A percentile compares a stretch with the other conserved stretches of the same genome.
phyloP scores from a whole-genome alignment of 2,329 filamentous ascomycete genomes.

The Trichophyton schoenleinii region DNA sequence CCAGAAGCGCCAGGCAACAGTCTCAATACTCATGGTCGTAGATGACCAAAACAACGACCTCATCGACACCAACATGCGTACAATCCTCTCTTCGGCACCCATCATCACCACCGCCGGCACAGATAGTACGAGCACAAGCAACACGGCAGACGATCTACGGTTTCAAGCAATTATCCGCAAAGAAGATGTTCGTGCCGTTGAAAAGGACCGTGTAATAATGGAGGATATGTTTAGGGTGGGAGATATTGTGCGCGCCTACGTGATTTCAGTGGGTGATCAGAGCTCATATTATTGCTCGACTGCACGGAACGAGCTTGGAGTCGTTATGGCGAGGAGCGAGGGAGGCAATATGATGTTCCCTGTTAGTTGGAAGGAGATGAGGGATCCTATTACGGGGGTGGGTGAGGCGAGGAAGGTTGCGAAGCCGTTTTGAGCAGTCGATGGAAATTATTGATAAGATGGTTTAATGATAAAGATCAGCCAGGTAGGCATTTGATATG shows the following conservation, averaged over 20 bases:
- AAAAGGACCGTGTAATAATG: slow-evolving; percentile 89
- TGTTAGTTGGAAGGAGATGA: slow-evolving; percentile 89
- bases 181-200: slow-evolving; percentile 86
- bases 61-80: slow-evolving; percentile 20
- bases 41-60: slow-evolving; percentile 28
- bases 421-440: slow-evolving; percentile 59
- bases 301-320: slow-evolving; percentile 78
- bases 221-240: slow-evolving; percentile 85
- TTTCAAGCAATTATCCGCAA: slow-evolving; percentile 76
- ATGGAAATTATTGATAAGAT: neutral
- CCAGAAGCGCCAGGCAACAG: slow-evolving; percentile 69
- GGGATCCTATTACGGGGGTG: slow-evolving; percentile 63
- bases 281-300: slow-evolving; percentile 92
- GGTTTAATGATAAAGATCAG: no score
- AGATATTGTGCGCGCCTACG: slow-evolving; percentile 75
- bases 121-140: slow-evolving; percentile 25
- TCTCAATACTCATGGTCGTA: slow-evolving; percentile 74
- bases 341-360: slow-evolving; percentile 83
- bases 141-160: slow-evolving; percentile 47
- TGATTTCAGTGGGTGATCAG: slow-evolving; percentile 88
- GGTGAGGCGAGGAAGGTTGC: slow-evolving; percentile 83
- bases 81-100: slow-evolving; percentile 25
- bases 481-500: no score
- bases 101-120: slow-evolving; percentile 5
- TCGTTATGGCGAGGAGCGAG: slow-evolving; percentile 85